Base-by-base conservation (phyloP, 2,329 filamentous ascomycete genomes). In the Aspergillus spinulosporus region DNA sequence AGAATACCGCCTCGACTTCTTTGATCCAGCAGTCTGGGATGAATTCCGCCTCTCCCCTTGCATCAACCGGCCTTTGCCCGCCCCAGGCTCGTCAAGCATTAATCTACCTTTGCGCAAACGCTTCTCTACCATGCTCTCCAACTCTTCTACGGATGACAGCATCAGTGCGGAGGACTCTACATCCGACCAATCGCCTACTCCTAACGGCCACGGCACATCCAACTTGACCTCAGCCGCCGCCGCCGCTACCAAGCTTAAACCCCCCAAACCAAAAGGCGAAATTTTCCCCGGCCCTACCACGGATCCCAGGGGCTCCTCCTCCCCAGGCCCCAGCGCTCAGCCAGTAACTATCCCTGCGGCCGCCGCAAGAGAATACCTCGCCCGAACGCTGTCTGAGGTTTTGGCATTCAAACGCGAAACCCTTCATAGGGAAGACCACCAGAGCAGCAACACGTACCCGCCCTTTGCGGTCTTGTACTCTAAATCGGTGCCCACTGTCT, bases 401-500 rank as follows among this genome's bases (percentile, higher is more conserved):
- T 86, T 87, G 60, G 77, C 76, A 6, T 97, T 96, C 81, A 92
- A 94, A 60, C 74, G 83, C 59, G 88, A 93, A 64, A 82, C 93
- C 1, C 79, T 81, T 1, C 87, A 89, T 73, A 77, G 78, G 1
- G 77, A 85, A 0, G 63, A 72, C 1, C 86, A 88, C 64, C 82
- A 85, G 12, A 72, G 75, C 0, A 69, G 79, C n/a, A 96, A 96
- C 68, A 69, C 72, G 0, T 97, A 97, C 67, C 92, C 92, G 2
- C 92, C 93, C 0, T 79, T 90, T 8, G 86, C 89, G 0, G 82
- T 96, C 46, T 84, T 97, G 6, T 97, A 96, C 74, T 89, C 90
- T 54, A 96, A 96, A 72, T 86, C 85, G 26, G 89, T 88, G 0
- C 92, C 92, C 0, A 97, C 92, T 0, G 89, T 96, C 0, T 91